A percentile compares a stretch with the other conserved stretches of the same genome.
These are phyloP conservation scores for Candida orba DNA, from an alignment of 805 yeast species.

Conservation along the genomic window DNA sequence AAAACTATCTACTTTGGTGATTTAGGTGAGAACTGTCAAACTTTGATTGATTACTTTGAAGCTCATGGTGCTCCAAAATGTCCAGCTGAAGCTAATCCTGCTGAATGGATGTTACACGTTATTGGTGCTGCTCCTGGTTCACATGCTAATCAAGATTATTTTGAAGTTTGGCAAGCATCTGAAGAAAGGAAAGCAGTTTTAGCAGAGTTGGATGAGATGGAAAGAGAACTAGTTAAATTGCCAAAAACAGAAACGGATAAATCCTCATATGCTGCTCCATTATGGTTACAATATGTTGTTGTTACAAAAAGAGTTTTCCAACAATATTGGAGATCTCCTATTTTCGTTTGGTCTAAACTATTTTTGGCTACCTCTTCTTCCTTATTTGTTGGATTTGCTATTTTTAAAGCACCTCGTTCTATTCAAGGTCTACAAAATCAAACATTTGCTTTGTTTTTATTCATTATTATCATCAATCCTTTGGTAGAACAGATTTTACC, in stretches of 20 bases:
- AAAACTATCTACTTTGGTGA: no score
- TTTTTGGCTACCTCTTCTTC: conserved; percentile 46
- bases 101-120: conserved; percentile 88
- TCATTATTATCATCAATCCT: conserved; percentile 47
- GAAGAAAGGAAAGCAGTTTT: conserved; percentile 51
- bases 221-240: conserved; percentile 40
- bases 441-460: conserved; percentile 72
- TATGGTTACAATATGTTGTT: conserved; percentile 33
- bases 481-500: conserved; percentile 60
- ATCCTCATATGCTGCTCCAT: conserved; percentile 37
- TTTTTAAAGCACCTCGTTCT: conserved; percentile 58
- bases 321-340: conserved; percentile 64
- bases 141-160: conserved; percentile 63
- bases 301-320: conserved; percentile 51
- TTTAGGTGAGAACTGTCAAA: no score
- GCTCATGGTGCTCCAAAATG: no score
- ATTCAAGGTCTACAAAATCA: conserved; percentile 74
- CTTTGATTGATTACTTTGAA: no score
- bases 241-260: conserved; percentile 29
- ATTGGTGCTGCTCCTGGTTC: conserved; percentile 82
- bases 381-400: conserved; percentile 69
- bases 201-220: conserved; percentile 58
- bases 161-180: conserved; percentile 73
- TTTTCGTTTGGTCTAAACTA: conserved; percentile 53
- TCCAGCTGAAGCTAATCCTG: conserved; percentile 68